Percentiles rank a stretch among this genome's conserved stretches.
phyloP scores from a whole-genome alignment of 1,139 yeast species.

The Zygosaccharomyces sapae region DNA sequence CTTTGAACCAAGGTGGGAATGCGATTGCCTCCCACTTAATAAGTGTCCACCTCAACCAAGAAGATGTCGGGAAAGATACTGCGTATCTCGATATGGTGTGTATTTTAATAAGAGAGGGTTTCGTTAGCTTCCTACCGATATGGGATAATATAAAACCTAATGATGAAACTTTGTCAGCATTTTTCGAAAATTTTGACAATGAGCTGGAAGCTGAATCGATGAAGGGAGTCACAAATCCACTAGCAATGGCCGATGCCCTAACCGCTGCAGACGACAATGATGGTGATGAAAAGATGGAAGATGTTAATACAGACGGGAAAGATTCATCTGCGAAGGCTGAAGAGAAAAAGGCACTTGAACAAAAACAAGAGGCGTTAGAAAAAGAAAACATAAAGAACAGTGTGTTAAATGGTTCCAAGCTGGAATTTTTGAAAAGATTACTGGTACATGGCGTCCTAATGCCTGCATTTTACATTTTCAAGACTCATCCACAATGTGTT shows the following conservation, averaged over 20 bases:
- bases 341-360: constrained; percentile 4
- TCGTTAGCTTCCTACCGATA: constrained; percentile 60
- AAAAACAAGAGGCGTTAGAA: constrained; percentile 4
- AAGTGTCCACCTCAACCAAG: constrained; percentile 48
- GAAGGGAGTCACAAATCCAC: constrained; percentile 68
- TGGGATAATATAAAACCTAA: constrained; percentile 55
- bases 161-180: constrained; percentile 32
- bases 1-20: constrained; percentile 51
- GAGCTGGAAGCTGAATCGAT: constrained; percentile 57
- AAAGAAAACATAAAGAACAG: constrained; percentile 1
- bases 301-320: background rate
- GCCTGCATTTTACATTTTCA: constrained; percentile 59
- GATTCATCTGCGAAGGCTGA: background rate
- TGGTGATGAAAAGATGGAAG: constrained; percentile 6
- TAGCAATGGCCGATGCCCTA: constrained; percentile 85
- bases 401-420: constrained; percentile 17
- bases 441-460: constrained; percentile 61
- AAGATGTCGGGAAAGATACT: constrained; percentile 39
- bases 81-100: constrained; percentile 45
- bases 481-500: constrained; percentile 61
- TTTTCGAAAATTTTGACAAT: constrained; percentile 47
- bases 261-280: constrained; percentile 58
- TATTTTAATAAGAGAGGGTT: constrained; percentile 65
- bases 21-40: constrained; percentile 56
- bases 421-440: constrained; percentile 49